Conservation (phyloP, 1,284 basidiomycete genomes). For the Tilletia walkeri region DNA sequence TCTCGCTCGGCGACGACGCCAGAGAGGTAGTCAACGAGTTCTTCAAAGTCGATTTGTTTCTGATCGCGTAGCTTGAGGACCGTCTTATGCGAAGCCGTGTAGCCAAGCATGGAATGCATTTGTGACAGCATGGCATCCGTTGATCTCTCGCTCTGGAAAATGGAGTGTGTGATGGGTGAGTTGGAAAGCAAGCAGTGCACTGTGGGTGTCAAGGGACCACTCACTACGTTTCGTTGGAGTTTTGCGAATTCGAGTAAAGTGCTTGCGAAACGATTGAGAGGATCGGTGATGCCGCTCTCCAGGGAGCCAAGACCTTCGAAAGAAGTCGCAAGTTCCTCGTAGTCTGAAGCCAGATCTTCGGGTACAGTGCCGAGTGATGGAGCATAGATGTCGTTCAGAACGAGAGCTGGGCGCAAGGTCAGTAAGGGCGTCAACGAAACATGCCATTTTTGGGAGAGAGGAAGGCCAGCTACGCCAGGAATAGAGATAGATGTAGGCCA, state of each 20-base stretch:
- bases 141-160: conserved; percentile 34
- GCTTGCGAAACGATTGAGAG: conserved; percentile 90
- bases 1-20: conserved; percentile 88
- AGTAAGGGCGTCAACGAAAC: conserved; percentile 20
- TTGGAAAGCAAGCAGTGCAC: too few relatives aligned
- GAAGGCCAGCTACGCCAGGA: too few relatives aligned
- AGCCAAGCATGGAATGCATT: conserved; percentile 81
- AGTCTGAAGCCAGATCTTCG: conserved; percentile 76
- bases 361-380: conserved; percentile 37
- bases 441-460: neutral
- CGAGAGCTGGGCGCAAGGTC: conserved; percentile 35
- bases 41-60: conserved; percentile 98
- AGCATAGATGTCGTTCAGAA: conserved; percentile 45
- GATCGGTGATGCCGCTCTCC: conserved; percentile 95
- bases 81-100: conserved; percentile 82
- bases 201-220: conserved; percentile 16
- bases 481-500: neutral
- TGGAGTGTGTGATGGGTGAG: neutral
- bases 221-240: conserved; percentile 40
- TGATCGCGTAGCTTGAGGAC: conserved; percentile 93
- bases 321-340: conserved; percentile 90
- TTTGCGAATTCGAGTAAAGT: conserved; percentile 74
- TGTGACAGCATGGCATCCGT: conserved; percentile 74
- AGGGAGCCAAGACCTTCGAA: conserved; percentile 95
- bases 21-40: conserved; percentile 89